A percentile compares a stretch with the other conserved stretches of the same genome.
phyloP scores from a whole-genome alignment of 495 filamentous ascomycete genomes.

The Penicillium arizonense region DNA sequence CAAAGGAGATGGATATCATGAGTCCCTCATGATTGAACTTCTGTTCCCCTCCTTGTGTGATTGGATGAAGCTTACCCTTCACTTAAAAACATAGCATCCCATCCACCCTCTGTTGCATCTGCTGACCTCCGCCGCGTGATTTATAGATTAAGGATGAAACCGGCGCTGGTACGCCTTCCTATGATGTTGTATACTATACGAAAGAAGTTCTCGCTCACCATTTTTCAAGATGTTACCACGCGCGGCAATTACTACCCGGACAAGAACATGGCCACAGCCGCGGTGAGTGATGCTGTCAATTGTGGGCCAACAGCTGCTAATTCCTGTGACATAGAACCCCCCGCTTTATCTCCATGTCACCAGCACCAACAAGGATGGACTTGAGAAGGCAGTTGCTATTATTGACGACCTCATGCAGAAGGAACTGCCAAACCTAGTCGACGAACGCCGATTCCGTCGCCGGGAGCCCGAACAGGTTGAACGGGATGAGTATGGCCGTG shows the following conservation, averaged over 20 bases:
- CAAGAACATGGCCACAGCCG: slow-evolving; percentile 92
- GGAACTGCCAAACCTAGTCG: slow-evolving; percentile 91
- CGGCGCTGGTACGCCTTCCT: slow-evolving; percentile 94
- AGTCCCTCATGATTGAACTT: slow-evolving; percentile 31
- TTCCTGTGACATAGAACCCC: slow-evolving; percentile 62
- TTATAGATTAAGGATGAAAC: slow-evolving; percentile 99
- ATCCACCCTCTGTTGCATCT: slow-evolving; percentile 83
- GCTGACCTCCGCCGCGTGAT: slow-evolving; percentile 91
- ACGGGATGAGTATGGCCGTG: slow-evolving; percentile 89
- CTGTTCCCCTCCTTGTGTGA: slow-evolving; percentile 52
- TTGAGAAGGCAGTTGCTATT: slow-evolving; percentile 79
- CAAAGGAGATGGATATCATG: not conserved
- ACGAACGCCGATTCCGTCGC: slow-evolving; percentile 90
- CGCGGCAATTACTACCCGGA: slow-evolving; percentile 95
- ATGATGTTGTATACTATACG: slow-evolving; percentile 40
- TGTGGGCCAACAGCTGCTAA: slow-evolving; percentile 4
- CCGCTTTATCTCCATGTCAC: slow-evolving; percentile 94
- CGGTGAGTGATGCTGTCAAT: slow-evolving; percentile 56
- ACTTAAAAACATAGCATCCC: slow-evolving; percentile 64
- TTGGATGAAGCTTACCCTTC: slow-evolving; percentile 80
- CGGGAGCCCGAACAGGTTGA: slow-evolving; percentile 88
- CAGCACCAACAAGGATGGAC: slow-evolving; percentile 85
- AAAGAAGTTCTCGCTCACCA: slow-evolving; percentile 56
- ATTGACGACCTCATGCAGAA: slow-evolving; percentile 96
- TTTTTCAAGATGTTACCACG: slow-evolving; percentile 94